Percentiles rank a stretch among this genome's conserved stretches.
Evolutionary conservation across 2,329 filamentous ascomycete genomes (phyloP).

Genomic region (Neoascochyta sp.): DNA sequence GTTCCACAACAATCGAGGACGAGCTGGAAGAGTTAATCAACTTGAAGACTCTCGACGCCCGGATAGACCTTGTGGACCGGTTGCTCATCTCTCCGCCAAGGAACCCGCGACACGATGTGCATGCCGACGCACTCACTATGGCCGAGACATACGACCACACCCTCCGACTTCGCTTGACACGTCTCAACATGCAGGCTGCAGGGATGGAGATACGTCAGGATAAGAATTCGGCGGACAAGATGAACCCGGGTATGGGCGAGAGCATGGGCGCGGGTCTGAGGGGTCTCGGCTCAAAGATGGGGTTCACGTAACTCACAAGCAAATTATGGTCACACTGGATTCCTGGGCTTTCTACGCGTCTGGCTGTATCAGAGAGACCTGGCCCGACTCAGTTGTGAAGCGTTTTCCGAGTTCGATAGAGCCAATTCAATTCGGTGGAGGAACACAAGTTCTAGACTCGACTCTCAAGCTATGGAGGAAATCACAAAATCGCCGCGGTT

Average conservation of each 20-base stretch:
- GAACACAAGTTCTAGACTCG: too few species aligned
- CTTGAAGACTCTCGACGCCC: conserved; percentile 65
- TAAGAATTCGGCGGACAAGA: conserved; percentile 18
- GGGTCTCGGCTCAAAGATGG: conserved; percentile 29
- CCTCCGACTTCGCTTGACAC: conserved; percentile 70
- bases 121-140: conserved; percentile 64
- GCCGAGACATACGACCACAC: conserved; percentile 70
- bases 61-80: conserved; percentile 79
- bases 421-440: too few species aligned
- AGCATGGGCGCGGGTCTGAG: conserved; percentile 26
- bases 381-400: too few species aligned
- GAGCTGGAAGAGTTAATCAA: conserved; percentile 80
- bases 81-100: conserved; percentile 69
- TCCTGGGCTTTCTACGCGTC: too few species aligned
- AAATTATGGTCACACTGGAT: too few species aligned
- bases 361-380: too few species aligned
- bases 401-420: too few species aligned
- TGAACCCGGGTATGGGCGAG: conserved; percentile 12
- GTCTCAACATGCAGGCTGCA: conserved; percentile 70
- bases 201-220: conserved; percentile 62
- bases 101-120: conserved; percentile 65
- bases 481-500: too few species aligned
- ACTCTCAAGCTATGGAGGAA: too few species aligned
- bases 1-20: conserved; percentile 52
- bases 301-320: too few species aligned